Evolutionary conservation across 371 early-diverging fungal genomes (phyloP), one percentile per base, ranked within the genome.

Genomic region (Coemansia sp.): DNA sequence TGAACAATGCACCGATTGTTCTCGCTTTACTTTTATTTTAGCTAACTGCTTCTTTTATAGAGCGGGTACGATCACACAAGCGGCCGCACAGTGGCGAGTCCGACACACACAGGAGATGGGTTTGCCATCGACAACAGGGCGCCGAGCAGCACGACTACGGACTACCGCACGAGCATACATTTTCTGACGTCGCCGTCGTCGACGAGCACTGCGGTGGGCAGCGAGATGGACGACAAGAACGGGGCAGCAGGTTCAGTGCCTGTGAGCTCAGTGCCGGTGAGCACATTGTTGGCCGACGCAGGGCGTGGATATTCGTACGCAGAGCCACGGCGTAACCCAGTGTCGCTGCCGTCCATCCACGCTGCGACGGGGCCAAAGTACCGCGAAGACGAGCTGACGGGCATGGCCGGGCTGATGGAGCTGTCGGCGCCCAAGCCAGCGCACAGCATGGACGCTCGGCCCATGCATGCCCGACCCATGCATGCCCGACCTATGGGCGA

Each of bases 401-500:
- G 77, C 8, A 77, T 77, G 77, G 73, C 73, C 2, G 77, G 77
- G 13, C 66, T 77, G 69, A 77, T 77, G 77, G 77, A 77, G 66
- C 72, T 77, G 12, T 65, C 77, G 8, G 61, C 77, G 15, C 62
- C 68, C 57, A 46, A 55, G 36, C 51, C 49, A 8, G 61, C 40
- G 9, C 74, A 53, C 54, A 61, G 54, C 54, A 54, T 54, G 54
- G 54, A 28, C 12, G 54, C 13, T 13, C 62, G 57, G 29, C 48
- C 8, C 62, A 69, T 26, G 54, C 12, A 13, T 13, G 11, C 9
- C 7, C 12, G 13, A 15, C 41, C 13, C 41, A 15, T 41, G 15
- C 41, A 41, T 41, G 53, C 17, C 29, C 32, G 32, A 15, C 29
- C 29, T 29, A 17, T 15, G 29, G 17, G 32, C 19, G 72, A 72